A percentile compares a stretch with the other conserved stretches of the same genome.
Conservation (phyloP, 2,329 filamentous ascomycete species). For the Dothideomycetes sp. region DNA sequence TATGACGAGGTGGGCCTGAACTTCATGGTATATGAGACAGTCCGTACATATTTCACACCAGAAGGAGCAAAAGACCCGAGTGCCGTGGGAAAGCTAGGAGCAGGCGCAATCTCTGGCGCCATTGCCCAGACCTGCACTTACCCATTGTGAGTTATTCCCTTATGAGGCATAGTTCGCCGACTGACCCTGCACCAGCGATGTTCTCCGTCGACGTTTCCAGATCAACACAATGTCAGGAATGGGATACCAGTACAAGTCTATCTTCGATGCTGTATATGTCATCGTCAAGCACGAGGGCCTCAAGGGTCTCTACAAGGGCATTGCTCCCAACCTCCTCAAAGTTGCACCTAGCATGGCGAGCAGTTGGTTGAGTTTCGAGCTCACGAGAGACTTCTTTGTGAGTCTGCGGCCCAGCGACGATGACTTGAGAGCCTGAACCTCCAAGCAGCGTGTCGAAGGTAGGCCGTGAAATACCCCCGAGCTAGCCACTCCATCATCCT, state of each 20-base stretch:
- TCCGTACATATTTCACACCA: conserved; percentile 71
- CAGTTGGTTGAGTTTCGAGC: conserved; percentile 94
- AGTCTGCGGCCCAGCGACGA: conserved; percentile 17
- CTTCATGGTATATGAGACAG: conserved; percentile 95
- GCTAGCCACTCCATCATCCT: too few relatives aligned
- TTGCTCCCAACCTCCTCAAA: conserved; percentile 89
- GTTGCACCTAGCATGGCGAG: conserved; percentile 98
- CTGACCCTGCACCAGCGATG: conserved; percentile 51
- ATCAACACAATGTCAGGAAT: conserved; percentile 99
- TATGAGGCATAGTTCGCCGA: not conserved
- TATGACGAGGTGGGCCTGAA: conserved; percentile 70
- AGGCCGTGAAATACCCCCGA: too few relatives aligned
- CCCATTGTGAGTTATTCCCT: conserved; percentile 61
- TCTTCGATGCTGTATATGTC: conserved; percentile 69
- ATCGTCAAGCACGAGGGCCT: conserved; percentile 79
- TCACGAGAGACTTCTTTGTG: conserved; percentile 79
- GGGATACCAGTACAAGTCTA: conserved; percentile 87
- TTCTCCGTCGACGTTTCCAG: conserved; percentile 86
- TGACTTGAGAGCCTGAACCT: not conserved
- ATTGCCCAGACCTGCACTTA: conserved; percentile 97
- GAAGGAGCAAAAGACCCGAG: conserved; percentile 79
- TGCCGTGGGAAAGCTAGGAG: conserved; percentile 68
- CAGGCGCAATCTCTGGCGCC: conserved; percentile 88
- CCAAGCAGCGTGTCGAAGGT: too few relatives aligned
- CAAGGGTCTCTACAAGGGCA: conserved; percentile 85